Percentiles rank a stretch among this genome's conserved stretches.
These are phyloP conservation scores for Sindora glabra DNA, from an alignment of 306 rosid genomes.

Conservation along the genomic window DNA sequence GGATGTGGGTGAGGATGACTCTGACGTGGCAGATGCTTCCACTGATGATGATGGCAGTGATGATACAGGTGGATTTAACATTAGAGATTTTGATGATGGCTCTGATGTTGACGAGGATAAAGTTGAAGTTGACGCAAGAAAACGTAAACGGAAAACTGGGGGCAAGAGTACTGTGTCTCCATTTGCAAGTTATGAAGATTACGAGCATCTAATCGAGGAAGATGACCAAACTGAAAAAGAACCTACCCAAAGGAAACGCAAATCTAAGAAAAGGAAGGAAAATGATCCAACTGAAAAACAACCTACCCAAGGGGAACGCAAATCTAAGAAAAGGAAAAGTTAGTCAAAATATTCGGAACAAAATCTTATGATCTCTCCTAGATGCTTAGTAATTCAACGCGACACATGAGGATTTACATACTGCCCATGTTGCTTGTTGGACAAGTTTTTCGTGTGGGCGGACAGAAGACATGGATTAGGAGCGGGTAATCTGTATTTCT, in stretches of 20 bases:
- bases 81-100: slow-evolving; percentile 53
- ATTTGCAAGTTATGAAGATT: slow-evolving; percentile 79
- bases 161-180: slow-evolving; percentile 53
- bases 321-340: slow-evolving; percentile 28
- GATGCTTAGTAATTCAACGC: background rate
- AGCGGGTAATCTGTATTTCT: no score
- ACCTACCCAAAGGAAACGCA: slow-evolving; percentile 17
- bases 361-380: background rate
- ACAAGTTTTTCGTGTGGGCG: no score
- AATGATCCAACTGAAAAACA: slow-evolving; percentile 12
- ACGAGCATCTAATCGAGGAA: slow-evolving; percentile 61
- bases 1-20: slow-evolving; percentile 45
- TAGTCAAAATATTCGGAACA: background rate
- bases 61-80: slow-evolving; percentile 1
- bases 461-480: no score
- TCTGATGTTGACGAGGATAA: slow-evolving; percentile 25
- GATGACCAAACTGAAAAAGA: slow-evolving; percentile 13
- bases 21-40: slow-evolving; percentile 24
- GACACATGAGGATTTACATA: background rate
- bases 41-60: slow-evolving; percentile 10
- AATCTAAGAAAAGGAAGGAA: slow-evolving; percentile 31
- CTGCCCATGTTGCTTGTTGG: background rate
- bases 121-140: slow-evolving; percentile 22
- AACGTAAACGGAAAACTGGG: slow-evolving; percentile 38
- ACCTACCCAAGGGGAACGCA: slow-evolving; percentile 17